phyloP scores from a whole-genome alignment of 257 asterid species.

The Solanum pennellii region DNA sequence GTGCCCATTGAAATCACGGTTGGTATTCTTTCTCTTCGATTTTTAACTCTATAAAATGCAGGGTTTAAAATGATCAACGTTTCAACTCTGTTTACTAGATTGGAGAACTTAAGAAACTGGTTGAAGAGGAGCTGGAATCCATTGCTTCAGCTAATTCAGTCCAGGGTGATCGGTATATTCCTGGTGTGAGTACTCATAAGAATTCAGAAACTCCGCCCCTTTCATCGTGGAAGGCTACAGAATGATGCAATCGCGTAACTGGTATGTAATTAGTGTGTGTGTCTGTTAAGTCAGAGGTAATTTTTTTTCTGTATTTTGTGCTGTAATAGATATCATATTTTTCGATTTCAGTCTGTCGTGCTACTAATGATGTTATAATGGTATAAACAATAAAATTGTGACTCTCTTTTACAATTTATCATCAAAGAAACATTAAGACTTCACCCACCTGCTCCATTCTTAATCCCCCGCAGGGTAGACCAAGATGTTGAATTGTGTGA shows the following conservation, averaged over 20 bases:
- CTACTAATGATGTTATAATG: background rate
- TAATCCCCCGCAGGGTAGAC: conserved; percentile 1
- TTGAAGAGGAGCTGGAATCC: conserved; percentile 23
- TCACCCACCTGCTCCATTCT: conserved; percentile 15
- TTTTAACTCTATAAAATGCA: background rate
- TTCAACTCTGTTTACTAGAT: background rate
- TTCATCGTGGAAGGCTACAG: conserved; percentile 11
- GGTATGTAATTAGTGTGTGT: background rate
- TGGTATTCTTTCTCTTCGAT: background rate
- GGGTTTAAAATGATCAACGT: background rate
- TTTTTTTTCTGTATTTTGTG: background rate
- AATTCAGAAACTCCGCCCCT: conserved; percentile 15
- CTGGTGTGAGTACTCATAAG: conserved; percentile 1
- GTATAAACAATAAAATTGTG: background rate
- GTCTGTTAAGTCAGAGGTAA: background rate
- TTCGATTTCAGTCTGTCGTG: background rate
- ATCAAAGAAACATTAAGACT: conserved; percentile 17
- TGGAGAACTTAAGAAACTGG: conserved; percentile 10
- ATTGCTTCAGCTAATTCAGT: conserved; percentile 20
- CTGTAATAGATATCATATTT: background rate
- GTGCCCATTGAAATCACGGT: conserved; percentile 34
- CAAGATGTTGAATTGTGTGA: background rate
- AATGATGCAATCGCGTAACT: background rate
- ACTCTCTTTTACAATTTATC: background rate
- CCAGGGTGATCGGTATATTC: conserved; percentile 25